A percentile compares a stretch with the other conserved stretches of the same genome.
Evolutionary conservation across 768 basidiomycete species (phyloP).

Genomic region (Psilocybe azurescens): DNA sequence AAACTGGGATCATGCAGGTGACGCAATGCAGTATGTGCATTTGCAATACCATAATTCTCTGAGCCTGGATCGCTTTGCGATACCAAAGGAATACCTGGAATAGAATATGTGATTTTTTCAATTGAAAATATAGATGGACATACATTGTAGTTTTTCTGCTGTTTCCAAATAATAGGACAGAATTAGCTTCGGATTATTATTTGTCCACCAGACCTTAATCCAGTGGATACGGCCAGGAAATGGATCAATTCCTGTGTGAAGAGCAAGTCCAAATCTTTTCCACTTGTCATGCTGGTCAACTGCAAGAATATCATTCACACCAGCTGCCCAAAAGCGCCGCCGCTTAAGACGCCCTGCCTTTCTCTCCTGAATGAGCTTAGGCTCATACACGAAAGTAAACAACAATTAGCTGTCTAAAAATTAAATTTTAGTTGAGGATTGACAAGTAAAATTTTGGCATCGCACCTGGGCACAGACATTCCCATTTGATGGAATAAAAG

Average conservation of each 20-base stretch:
- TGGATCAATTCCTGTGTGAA: constrained; percentile 36
- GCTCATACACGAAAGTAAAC: constrained; percentile 12
- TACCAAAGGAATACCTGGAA: constrained; percentile 37
- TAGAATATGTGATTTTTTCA: neutral
- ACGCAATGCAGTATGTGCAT: constrained; percentile 42
- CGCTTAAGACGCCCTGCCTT: constrained; percentile 22
- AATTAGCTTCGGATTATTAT: constrained; percentile 35
- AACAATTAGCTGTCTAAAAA: constrained; percentile 23
- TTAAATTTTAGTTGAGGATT: neutral
- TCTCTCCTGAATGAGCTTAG: constrained; percentile 5
- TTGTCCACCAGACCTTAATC: constrained; percentile 42
- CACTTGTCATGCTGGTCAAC: constrained; percentile 43
- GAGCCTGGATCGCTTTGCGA: constrained; percentile 50
- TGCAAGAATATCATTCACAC: constrained; percentile 33
- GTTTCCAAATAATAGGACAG: constrained; percentile 35
- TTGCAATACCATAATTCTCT: constrained; percentile 50
- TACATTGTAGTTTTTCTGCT: constrained; percentile 14
- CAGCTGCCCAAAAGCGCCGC: constrained; percentile 14
- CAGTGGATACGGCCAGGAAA: constrained; percentile 33
- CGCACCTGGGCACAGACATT: constrained; percentile 30
- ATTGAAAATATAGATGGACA: constrained; percentile 5
- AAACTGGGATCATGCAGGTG: constrained; percentile 40
- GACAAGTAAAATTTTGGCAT: neutral
- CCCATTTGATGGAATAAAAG: constrained; percentile 28
- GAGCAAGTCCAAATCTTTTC: constrained; percentile 38